Evolutionary conservation across 2,329 filamentous ascomycete genomes (phyloP).

Genomic region (Balansia obtecta): DNA sequence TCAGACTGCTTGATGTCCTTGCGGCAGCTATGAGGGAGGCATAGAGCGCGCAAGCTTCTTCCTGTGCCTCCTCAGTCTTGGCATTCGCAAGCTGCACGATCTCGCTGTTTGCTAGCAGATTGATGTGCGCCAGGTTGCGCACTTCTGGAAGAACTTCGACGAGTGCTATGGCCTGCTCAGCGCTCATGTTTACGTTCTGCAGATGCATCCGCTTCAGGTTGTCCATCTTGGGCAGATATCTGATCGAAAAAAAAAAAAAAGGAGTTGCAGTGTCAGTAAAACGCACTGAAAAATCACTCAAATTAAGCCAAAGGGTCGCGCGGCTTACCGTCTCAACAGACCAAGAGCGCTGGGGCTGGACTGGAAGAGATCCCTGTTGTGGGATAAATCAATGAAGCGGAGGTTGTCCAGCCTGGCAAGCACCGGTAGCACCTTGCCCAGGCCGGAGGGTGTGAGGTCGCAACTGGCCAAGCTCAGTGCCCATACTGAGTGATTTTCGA

Average conservation of each 20-base stretch:
- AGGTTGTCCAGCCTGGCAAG: constrained; percentile 59
- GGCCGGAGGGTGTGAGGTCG: constrained; percentile 58
- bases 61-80: constrained; percentile 66
- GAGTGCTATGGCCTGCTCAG: constrained; percentile 81
- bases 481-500: constrained; percentile 50
- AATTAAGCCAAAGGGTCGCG: not conserved
- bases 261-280: not conserved
- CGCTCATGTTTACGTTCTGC: constrained; percentile 67
- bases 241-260: too few species aligned
- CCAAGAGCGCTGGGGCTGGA: constrained; percentile 60
- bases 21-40: constrained; percentile 83
- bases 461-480: constrained; percentile 80
- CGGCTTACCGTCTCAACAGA: constrained; percentile 56
- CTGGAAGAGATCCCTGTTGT: constrained; percentile 73
- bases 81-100: constrained; percentile 61
- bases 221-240: constrained; percentile 50
- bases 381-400: constrained; percentile 83
- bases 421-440: constrained; percentile 64
- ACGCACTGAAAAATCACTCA: not conserved
- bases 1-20: constrained; percentile 67
- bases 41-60: constrained; percentile 89
- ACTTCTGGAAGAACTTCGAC: constrained; percentile 85
- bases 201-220: constrained; percentile 77
- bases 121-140: constrained; percentile 70
- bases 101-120: constrained; percentile 68